Evolutionary conservation across 1,284 basidiomycete species (phyloP), one percentile per base, ranked within the genome.

Genomic region (Pseudozyma tsukubaensis): DNA sequence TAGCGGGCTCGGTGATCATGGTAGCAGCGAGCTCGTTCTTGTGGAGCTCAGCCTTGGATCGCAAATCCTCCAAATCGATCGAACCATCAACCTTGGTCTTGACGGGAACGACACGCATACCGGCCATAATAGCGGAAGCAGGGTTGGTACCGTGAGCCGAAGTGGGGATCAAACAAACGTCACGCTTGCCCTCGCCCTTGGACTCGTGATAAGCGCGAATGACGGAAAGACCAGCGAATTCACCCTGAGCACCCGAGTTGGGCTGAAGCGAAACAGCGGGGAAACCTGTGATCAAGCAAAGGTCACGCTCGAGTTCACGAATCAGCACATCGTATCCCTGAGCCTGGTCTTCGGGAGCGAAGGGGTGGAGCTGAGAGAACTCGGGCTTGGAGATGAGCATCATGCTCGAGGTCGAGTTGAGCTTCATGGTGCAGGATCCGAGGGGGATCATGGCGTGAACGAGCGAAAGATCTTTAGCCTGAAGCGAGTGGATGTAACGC

Each of bases 391-490:
- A 97, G 37, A 99, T 87, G 13, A 96, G 94, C 59, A 92, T 92
- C 95, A 99, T 97, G 76, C 94, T 95, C 50, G 93, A 94, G 1
- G 81, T 77, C 29, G 78, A 76, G 72, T 83, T 83, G 60, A 83
- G 78, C 87, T 85, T 86, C 85, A 86, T 86, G 12, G 85, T 86
- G 80, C 85, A 86, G 35, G 83, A 96, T 59, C 96, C 96, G 13
- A 99, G 90, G 5, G 97, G 92, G 80, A 97, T 97, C 94, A 98
- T 98, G 42, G 93, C 91, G 84, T 99, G 95, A 7, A 93, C 92
- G 37, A 99, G 91, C 35, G 93, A 93, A 60, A 98, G 89, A 85
- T 99, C 96, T 87, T 98, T 98, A 59, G 91, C 90, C 77, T 96
- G 93, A 49, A 99, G 89, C 78, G 94, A 91, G 86, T 94, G 90